Conservation (phyloP, 163 green algal genomes). For the Chloroidium sp. region DNA sequence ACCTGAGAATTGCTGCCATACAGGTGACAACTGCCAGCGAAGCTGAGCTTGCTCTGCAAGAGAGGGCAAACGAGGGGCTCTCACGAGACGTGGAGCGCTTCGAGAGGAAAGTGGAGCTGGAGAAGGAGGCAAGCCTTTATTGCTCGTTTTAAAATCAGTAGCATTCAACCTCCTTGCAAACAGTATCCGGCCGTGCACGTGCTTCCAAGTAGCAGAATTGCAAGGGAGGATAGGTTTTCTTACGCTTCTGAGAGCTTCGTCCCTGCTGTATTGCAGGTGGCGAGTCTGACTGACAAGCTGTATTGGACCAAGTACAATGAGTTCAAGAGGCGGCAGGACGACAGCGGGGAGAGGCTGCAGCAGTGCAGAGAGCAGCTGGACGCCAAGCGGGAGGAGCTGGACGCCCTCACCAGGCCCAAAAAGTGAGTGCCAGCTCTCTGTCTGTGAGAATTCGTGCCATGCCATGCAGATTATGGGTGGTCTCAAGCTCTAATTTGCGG, state of each 20-base stretch:
- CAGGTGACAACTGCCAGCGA: not conserved
- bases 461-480: too few species aligned
- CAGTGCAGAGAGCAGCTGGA: not conserved
- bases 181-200: too few species aligned
- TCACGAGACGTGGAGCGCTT: constrained; percentile 44
- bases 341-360: constrained; percentile 1
- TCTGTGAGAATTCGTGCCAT: too few species aligned
- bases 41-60: constrained; percentile 22
- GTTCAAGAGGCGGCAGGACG: constrained; percentile 7
- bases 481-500: too few species aligned
- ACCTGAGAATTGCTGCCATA: too few species aligned
- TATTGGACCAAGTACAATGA: constrained; percentile 36
- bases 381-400: constrained; percentile 15
- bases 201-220: too few species aligned
- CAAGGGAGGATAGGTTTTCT: too few species aligned
- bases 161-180: too few species aligned
- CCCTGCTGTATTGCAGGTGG: constrained; percentile 17
- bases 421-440: not conserved
- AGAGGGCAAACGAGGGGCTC: constrained; percentile 24
- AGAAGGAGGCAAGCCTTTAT: not conserved
- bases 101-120: constrained; percentile 21
- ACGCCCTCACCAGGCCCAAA: constrained; percentile 14
- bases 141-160: too few species aligned
- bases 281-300: constrained; percentile 34
- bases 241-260: not conserved